Percentiles rank a stretch among this genome's conserved stretches.
Conservation (phyloP, 148 eudicot genomes). For the Camellia granthamiana region DNA sequence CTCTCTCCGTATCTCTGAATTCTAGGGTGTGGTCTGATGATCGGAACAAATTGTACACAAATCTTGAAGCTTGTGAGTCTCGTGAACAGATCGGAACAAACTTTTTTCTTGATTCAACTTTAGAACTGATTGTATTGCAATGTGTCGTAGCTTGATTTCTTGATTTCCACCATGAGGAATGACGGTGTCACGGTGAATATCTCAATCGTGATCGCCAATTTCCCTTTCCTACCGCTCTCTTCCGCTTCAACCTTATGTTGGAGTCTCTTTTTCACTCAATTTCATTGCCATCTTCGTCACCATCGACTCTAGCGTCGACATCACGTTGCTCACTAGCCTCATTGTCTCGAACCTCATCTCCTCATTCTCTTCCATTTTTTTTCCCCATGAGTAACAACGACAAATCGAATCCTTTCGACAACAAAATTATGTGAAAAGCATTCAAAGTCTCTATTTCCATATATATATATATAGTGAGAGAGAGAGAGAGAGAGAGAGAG, state of each 20-base stretch:
- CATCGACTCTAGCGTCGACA: slow-evolving; percentile 39
- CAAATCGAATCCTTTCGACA: slow-evolving; percentile 43
- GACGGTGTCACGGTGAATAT: slow-evolving; percentile 38
- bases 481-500: too few species aligned
- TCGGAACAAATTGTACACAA: too few species aligned
- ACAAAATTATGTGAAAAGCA: slow-evolving; percentile 42
- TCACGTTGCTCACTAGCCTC: slow-evolving; percentile 33
- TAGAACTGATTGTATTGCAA: slow-evolving; percentile 49
- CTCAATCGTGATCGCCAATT: slow-evolving; percentile 38
- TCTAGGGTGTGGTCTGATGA: too few species aligned
- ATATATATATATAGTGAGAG: too few species aligned
- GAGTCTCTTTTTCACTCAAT: slow-evolving; percentile 30
- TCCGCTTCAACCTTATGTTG: slow-evolving; percentile 29
- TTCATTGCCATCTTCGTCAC: slow-evolving; percentile 30
- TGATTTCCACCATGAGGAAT: slow-evolving; percentile 46
- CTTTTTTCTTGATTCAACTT: slow-evolving; percentile 2
- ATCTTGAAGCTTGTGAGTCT: too few species aligned
- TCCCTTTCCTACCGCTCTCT: slow-evolving; percentile 44
- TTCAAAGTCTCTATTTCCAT: slow-evolving; percentile 26
- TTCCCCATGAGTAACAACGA: slow-evolving; percentile 33
- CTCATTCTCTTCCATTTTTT: slow-evolving; percentile 22
- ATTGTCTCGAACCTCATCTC: slow-evolving; percentile 40
- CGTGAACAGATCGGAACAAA: too few species aligned
- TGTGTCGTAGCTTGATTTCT: slow-evolving; percentile 45
- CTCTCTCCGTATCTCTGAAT: too few species aligned